A percentile compares a stretch with the other conserved stretches of the same genome.
Evolutionary conservation across 768 basidiomycete species (phyloP).

Genomic region (Lactarius deliciosus): DNA sequence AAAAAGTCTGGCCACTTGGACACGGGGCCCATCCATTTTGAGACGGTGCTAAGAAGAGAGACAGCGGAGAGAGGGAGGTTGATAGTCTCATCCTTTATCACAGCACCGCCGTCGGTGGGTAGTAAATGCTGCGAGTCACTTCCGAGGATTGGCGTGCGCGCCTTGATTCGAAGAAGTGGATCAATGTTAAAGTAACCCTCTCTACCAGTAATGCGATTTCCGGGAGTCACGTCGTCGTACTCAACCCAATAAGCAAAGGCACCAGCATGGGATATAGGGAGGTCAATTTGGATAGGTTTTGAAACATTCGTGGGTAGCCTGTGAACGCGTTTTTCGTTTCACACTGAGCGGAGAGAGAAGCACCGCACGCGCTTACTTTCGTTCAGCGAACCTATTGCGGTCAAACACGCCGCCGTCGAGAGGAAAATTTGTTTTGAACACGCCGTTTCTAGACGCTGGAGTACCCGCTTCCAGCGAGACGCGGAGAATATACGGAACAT

Average conservation of each 20-base stretch:
- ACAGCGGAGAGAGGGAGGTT: conserved; percentile 86
- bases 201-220: conserved; percentile 72
- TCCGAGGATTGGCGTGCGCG: conserved; percentile 73
- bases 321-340: conserved; percentile 11
- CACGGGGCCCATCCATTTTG: conserved; percentile 96
- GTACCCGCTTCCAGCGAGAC: conserved; percentile 92
- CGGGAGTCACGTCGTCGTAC: conserved; percentile 64
- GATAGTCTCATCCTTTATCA: conserved; percentile 50
- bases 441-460: conserved; percentile 83
- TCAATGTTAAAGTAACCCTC: conserved; percentile 97
- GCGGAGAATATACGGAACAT: conserved; percentile 84
- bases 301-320: conserved; percentile 86
- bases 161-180: conserved; percentile 75
- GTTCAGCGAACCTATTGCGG: conserved; percentile 68
- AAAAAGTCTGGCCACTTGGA: conserved; percentile 77
- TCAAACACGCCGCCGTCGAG: conserved; percentile 87
- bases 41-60: conserved; percentile 85
- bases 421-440: conserved; percentile 96
- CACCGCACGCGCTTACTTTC: conserved; percentile 55
- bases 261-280: conserved; percentile 95
- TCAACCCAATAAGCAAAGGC: conserved; percentile 96
- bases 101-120: conserved; percentile 51
- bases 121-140: conserved; percentile 51
- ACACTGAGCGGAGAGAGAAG: conserved; percentile 6
- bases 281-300: conserved; percentile 89